Base-by-base conservation (phyloP, 139 green algal genomes). In the Chlamydomonas applanata region DNA sequence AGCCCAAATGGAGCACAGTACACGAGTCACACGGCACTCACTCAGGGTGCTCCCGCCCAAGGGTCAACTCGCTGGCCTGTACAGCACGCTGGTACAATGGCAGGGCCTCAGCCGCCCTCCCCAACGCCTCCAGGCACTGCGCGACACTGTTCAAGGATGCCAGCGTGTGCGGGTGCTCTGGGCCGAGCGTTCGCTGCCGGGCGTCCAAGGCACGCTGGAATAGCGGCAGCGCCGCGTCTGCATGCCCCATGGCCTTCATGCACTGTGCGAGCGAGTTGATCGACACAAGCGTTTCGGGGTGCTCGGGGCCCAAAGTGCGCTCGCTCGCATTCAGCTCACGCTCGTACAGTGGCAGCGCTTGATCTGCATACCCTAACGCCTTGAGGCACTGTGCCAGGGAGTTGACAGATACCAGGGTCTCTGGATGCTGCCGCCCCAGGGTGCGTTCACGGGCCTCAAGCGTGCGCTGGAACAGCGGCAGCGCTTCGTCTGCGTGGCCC, bases 301-400 rank as follows among this genome's bases (percentile, higher is more conserved):
- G 72, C 27, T 72, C 72, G 19, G 36, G 36, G 5, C 72, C 72
- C 45, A 78, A n/a, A 16, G 66, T 35, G 29, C 61, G 30, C 30
- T 72, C 62, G 1, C 61, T 20, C 1, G 29, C 72, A 30, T 27
- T 62, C 45, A 78, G 62, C 25, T 44, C 33, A 1, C 44, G 44
- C 24, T 68, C 30, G 17, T 60, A 45, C 27, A 78, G 34, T 19
- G 72, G 72, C 72, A 72, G 59, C 16, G 72, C 72, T 4, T 72
- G 11, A 11, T 40, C 27, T 13, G 45, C 46, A 2, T 25, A 44
- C 5, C 62, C 72, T 20, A 68, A 62, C 13, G 45, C 24, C 32
- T 59, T 49, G 45, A 72, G 61, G 40, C 66, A 61, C 25, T 67
- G 34, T 29, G 72, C 72, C 61, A 78, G n/a, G 61, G 62, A 56